A percentile compares a stretch with the other conserved stretches of the same genome.
phyloP scores from a whole-genome alignment of 1,284 basidiomycete genomes.

The Testicularia cyperi region DNA sequence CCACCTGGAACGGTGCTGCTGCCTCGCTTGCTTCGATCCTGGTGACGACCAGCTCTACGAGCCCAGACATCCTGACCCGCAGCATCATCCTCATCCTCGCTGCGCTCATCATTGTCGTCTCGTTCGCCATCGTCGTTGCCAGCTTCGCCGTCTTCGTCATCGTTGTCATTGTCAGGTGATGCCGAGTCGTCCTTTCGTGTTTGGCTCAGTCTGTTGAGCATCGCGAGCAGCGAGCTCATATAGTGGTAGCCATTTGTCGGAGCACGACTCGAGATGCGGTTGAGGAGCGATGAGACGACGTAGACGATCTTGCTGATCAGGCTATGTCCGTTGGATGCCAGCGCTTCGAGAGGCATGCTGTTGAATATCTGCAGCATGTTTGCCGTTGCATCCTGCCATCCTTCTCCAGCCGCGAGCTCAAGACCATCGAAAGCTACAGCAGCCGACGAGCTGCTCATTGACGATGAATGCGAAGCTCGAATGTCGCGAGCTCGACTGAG shows the following conservation, averaged over 20 bases:
- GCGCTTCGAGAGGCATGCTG: conserved; percentile 31
- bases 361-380: conserved; percentile 33
- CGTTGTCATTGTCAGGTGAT: conserved; percentile 4
- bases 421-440: conserved; percentile 2
- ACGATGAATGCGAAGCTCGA: not conserved
- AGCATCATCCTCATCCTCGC: not conserved
- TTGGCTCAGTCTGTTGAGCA: conserved; percentile 24
- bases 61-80: not conserved
- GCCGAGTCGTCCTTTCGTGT: conserved; percentile 13
- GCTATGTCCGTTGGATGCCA: conserved; percentile 41
- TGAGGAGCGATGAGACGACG: conserved; percentile 25
- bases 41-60: no score
- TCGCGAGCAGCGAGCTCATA: conserved; percentile 26
- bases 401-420: not conserved
- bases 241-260: conserved; percentile 13
- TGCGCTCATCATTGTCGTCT: no score
- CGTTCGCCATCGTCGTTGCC: not conserved
- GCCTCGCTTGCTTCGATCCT: no score
- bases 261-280: conserved; percentile 4
- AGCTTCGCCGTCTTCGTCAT: conserved; percentile 1
- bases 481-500: conserved; percentile 13
- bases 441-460: not conserved
- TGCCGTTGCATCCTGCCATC: conserved; percentile 32
- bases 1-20: no score
- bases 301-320: conserved; percentile 40